phyloP scores from a whole-genome alignment of 345 rosid genomes.

The Rhodomyrtus tomentosa region DNA sequence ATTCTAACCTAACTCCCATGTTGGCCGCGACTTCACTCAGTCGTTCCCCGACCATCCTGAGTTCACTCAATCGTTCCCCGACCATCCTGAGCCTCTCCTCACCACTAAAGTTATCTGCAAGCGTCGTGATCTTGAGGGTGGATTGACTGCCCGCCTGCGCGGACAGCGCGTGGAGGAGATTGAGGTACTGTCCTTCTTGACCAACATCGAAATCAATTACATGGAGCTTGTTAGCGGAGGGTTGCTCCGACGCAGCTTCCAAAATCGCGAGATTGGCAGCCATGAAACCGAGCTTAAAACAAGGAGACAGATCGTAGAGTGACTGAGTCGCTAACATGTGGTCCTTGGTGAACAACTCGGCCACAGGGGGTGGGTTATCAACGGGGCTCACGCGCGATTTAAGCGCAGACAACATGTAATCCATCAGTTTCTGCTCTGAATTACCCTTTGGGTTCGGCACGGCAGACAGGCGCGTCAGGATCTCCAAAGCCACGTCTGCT shows the following conservation, averaged over 20 bases:
- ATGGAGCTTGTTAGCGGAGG: constrained; percentile 28
- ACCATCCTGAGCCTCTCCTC: constrained; percentile 42
- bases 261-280: constrained; percentile 85
- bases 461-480: constrained; percentile 43
- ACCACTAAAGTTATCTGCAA: constrained; percentile 20
- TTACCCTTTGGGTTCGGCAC: constrained; percentile 36
- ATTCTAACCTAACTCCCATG: constrained; percentile 32
- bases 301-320: constrained; percentile 65
- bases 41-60: constrained; percentile 28
- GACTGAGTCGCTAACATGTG: constrained; percentile 43
- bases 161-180: constrained; percentile 62
- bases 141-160: constrained; percentile 19
- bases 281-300: constrained; percentile 74
- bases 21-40: constrained; percentile 31
- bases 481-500: constrained; percentile 47
- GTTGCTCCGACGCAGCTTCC: constrained; percentile 39
- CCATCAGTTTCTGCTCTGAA: constrained; percentile 66
- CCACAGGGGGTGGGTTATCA: constrained; percentile 39
- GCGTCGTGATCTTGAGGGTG: constrained; percentile 60
- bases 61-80: constrained; percentile 25
- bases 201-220: constrained; percentile 84
- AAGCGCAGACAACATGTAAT: constrained; percentile 49
- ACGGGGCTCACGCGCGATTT: constrained; percentile 38
- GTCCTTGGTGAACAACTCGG: constrained; percentile 49
- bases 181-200: constrained; percentile 57